Evolutionary conservation across 2,329 filamentous ascomycete genomes (phyloP), one percentile per base, ranked within the genome.

Genomic region (Neocucurbitaria cava): DNA sequence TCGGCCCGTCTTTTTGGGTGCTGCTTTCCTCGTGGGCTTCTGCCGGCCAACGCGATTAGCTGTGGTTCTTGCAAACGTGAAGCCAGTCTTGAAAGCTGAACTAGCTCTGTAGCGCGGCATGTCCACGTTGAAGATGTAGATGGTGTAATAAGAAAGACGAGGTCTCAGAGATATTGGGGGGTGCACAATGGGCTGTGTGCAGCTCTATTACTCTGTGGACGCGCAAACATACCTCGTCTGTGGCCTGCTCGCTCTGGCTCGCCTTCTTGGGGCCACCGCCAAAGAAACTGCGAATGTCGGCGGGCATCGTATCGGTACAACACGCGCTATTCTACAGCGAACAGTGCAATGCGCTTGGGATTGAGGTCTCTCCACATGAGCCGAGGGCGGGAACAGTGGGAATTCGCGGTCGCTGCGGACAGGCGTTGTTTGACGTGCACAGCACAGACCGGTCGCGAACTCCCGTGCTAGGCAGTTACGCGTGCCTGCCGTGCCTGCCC

Each of bases 241-340:
- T 72, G 61, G 73, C 70, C 54, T 64, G 65, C 26, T 65, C 62
- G 36, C 56, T 61, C 59, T 73, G 69, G 61, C 61, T 70, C 62
- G 66, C 82, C 78, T 83, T 78, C 65, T 83, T 81, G 75, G 92
- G 92, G 57, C 92, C 94, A 61, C 89, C 87, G 50, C 89, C 87
- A 80, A 98, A 97, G 78, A 97, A 98, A 66, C 83, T 92, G 71
- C 93, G 85, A 70, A 97, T 98, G 77, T 98, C 94, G 59, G 83
- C 72, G 49, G 92, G 87, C 92, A 96, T 96, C n/a, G 31, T 53
- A 17, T 26, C 2, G 40, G 40, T 21, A 44, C 51, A 35, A 42
- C 40, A 49, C 30, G 26, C 23, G 5, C 11, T 15, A 20, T 31
- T 21, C 39, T 18, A 21, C 17, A 39, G 13, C 13, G 9, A 13